These are phyloP conservation scores for Choiromyces venosus DNA, from an alignment of 495 filamentous ascomycete genomes.

Conservation along the genomic window DNA sequence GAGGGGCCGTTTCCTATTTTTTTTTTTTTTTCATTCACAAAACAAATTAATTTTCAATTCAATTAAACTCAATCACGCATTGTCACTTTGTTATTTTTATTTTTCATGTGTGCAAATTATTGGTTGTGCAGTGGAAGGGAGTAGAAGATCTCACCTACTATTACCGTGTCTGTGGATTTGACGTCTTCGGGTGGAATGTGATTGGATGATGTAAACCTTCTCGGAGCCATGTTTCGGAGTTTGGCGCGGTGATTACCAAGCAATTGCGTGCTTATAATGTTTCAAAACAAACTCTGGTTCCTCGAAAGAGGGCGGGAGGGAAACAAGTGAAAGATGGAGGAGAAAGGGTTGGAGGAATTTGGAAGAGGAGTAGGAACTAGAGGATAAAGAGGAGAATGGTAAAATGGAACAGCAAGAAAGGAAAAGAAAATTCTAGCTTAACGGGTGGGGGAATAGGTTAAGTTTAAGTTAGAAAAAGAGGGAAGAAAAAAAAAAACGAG, in stretches of 20 bases:
- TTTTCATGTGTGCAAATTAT: not conserved
- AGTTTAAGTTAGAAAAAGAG: not conserved
- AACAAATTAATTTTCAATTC: slow-evolving; percentile 7
- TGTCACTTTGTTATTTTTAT: not conserved
- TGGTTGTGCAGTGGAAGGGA: not conserved
- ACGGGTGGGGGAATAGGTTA: not conserved
- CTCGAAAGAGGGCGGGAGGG: not conserved
- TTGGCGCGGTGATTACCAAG: slow-evolving; percentile 2
- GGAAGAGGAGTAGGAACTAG: not conserved
- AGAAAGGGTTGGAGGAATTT: not conserved
- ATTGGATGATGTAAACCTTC: slow-evolving; percentile 36
- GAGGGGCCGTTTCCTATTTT: slow-evolving; percentile 57
- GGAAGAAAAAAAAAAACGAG: not conserved
- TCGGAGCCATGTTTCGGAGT: slow-evolving; percentile 21
- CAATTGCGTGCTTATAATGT: not conserved
- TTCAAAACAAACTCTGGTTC: not conserved
- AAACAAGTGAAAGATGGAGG: not conserved
- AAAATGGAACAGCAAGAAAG: not conserved
- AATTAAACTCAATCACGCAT: not conserved
- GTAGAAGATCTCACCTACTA: slow-evolving; percentile 31
- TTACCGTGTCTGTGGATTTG: slow-evolving; percentile 34
- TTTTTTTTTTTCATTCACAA: slow-evolving; percentile 3
- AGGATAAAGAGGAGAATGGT: not conserved
- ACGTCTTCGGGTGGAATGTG: slow-evolving; percentile 18
- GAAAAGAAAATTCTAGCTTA: not conserved